Evolutionary conservation across 192 early-diverging fungal genomes (phyloP), one percentile per base, ranked within the genome.

Genomic region (Gryganskiella cystojenkinii): DNA sequence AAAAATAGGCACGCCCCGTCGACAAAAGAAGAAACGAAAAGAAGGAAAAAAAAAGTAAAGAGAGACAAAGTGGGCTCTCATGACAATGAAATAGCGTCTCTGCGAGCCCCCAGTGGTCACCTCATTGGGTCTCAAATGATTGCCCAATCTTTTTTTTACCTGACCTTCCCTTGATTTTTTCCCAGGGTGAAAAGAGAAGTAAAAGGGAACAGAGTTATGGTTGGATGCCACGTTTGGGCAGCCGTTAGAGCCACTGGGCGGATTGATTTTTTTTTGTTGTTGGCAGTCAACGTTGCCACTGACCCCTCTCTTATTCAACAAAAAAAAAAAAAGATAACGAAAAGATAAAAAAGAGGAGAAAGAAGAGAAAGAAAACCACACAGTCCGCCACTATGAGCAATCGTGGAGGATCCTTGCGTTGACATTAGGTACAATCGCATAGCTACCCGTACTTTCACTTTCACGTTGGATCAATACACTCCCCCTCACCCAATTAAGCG

Each of bases 111-210:
- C 37, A 40, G 37, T 40, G 37, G 37, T 5, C 37, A 40, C 37
- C 37, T 40, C 37, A 40, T 40, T 9, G 13, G 13, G 13, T 40
- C 13, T 40, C 37, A 5, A 40, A 40, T 40, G 5, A 5, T 40
- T 13, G 5, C 37, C 37, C 37, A 40, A 5, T 40, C 37, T 40
- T 40, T 13, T 40, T 40, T 40, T 27, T n/a, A 27, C 42, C 57
- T 43, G 24, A 24, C 24, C 24, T 34, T 33, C n/a, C n/a, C n/a
- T n/a, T n/a, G n/a, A n/a, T 37, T 61, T 64, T 72, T 71, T 72
- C 70, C 70, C 70, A 72, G 70, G 70, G 54, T 72, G 28, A 31
- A 8, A 25, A 19, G 2, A 30, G 28, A 19, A 4, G 51, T 22
- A 13, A 8, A 9, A 14, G 49, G 2, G 28, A 52, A 28, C 22